Conservation (phyloP, 108 stramenopile species). For the Pseudonitzschia delicatissima region DNA sequence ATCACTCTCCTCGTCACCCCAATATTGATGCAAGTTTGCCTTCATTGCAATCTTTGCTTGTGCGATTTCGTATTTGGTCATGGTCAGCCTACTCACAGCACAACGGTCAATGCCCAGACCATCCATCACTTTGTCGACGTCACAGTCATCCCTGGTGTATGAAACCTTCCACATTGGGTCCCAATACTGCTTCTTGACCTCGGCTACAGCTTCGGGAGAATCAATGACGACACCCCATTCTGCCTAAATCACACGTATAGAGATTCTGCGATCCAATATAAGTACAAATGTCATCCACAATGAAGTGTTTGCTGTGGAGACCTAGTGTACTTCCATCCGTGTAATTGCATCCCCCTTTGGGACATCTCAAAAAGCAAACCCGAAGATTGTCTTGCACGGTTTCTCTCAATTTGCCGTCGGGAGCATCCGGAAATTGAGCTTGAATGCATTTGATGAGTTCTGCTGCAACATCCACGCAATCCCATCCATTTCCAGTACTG, state of each 20-base stretch:
- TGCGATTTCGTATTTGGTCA: constrained; percentile 22
- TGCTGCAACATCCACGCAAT: constrained; percentile 55
- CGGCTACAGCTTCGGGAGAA: constrained; percentile 18
- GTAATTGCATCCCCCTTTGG: constrained; percentile 22
- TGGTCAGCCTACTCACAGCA: constrained; percentile 8
- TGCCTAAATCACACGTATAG: constrained; percentile 42
- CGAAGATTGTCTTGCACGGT: constrained; percentile 40
- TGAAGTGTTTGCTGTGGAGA: constrained; percentile 52
- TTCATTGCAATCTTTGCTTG: constrained; percentile 10
- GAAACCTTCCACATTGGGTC: constrained; percentile 56
- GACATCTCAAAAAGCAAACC: constrained; percentile 40
- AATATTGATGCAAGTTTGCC: background rate
- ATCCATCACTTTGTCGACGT: constrained; percentile 62
- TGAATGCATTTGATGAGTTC: constrained; percentile 42
- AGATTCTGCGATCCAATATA: constrained; percentile 52
- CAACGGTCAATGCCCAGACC: constrained; percentile 52
- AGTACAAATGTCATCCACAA: constrained; percentile 41
- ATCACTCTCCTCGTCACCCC: background rate
- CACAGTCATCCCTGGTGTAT: constrained; percentile 55
- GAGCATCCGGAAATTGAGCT: constrained; percentile 33
- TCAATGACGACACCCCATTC: constrained; percentile 58
- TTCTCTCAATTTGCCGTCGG: constrained; percentile 23
- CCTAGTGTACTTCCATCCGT: constrained; percentile 45
- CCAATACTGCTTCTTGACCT: constrained; percentile 38
- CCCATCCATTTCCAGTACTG: constrained; percentile 64